phyloP scores from a whole-genome alignment of 2,329 filamentous ascomycete genomes.

The Phaeomoniella chlamydospora region DNA sequence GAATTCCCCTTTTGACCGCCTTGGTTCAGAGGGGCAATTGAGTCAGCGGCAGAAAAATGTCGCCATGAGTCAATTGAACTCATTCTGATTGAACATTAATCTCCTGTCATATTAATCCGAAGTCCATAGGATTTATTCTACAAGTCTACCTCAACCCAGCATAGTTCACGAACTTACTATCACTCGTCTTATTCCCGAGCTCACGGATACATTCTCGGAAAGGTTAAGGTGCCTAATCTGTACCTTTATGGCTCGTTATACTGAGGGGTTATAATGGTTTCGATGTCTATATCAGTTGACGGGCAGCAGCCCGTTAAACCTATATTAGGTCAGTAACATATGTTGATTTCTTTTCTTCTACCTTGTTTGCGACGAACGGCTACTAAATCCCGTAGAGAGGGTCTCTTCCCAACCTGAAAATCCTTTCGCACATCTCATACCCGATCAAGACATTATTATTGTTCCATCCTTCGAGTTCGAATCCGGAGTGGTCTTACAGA shows the following conservation, averaged over 20 bases:
- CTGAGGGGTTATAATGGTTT: not conserved
- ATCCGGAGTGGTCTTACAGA: slow-evolving; percentile 68
- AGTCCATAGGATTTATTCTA: not conserved
- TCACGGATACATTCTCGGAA: no score
- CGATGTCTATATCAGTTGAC: not conserved
- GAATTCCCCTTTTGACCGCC: no score
- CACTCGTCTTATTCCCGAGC: no score
- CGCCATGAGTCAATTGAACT: not conserved
- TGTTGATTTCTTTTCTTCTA: not conserved
- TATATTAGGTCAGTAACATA: not conserved
- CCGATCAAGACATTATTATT: slow-evolving; percentile 74
- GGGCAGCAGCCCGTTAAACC: not conserved
- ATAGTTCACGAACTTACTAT: no score
- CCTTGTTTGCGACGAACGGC: slow-evolving; percentile 14
- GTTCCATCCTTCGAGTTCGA: slow-evolving; percentile 86
- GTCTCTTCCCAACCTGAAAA: slow-evolving; percentile 65
- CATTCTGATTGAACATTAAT: not conserved
- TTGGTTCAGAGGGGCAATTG: no score
- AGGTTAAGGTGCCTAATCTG: no score
- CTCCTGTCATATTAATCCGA: not conserved
- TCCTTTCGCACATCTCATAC: slow-evolving; percentile 73
- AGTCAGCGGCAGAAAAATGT: not conserved
- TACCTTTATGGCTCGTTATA: no score
- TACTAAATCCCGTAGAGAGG: slow-evolving; percentile 43
- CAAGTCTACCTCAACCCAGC: not conserved